A percentile compares a stretch with the other conserved stretches of the same genome.
Conservation (phyloP, 2,329 filamentous ascomycete genomes). For the Ophiostoma australiae region DNA sequence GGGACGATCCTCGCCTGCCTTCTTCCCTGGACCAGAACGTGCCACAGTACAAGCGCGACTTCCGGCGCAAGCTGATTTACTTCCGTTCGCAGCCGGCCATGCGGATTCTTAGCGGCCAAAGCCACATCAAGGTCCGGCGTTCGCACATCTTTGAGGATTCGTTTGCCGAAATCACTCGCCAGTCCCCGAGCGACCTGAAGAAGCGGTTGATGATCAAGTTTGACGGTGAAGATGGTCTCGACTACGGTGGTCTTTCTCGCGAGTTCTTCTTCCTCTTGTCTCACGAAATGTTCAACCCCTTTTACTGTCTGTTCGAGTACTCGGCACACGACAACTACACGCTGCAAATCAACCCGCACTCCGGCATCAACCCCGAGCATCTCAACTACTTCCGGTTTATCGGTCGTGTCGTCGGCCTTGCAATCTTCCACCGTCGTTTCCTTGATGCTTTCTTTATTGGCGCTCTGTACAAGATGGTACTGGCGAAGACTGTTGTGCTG, state of each 20-base stretch:
- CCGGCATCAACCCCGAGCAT: conserved; percentile 98
- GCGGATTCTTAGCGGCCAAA: conserved; percentile 91
- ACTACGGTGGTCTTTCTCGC: conserved; percentile 94
- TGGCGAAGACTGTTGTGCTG: conserved; percentile 84
- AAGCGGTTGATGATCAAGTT: conserved; percentile 99
- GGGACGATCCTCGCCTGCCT: conserved; percentile 93
- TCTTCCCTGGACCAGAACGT: conserved; percentile 97
- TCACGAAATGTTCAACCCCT: conserved; percentile 99
- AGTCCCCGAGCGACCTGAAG: conserved; percentile 92
- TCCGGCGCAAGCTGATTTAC: conserved; percentile 95
- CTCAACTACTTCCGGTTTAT: conserved; percentile 99
- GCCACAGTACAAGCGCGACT: conserved; percentile 98
- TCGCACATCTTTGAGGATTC: conserved; percentile 98
- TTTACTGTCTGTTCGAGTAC: conserved; percentile 99
- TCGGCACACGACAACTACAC: conserved; percentile 99
- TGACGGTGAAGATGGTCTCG: conserved; percentile 93
- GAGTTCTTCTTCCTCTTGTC: conserved; percentile 99
- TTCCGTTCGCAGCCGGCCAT: conserved; percentile 97
- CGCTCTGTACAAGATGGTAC: conserved; percentile 98
- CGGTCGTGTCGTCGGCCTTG: conserved; percentile 89
- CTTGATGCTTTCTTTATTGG: conserved; percentile 98
- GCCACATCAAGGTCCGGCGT: conserved; percentile 94
- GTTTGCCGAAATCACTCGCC: conserved; percentile 95
- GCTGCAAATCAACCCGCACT: conserved; percentile 98
- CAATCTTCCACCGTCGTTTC: conserved; percentile 97